phyloP scores from a whole-genome alignment of 495 filamentous ascomycete species.

The Lophium mytilinum region DNA sequence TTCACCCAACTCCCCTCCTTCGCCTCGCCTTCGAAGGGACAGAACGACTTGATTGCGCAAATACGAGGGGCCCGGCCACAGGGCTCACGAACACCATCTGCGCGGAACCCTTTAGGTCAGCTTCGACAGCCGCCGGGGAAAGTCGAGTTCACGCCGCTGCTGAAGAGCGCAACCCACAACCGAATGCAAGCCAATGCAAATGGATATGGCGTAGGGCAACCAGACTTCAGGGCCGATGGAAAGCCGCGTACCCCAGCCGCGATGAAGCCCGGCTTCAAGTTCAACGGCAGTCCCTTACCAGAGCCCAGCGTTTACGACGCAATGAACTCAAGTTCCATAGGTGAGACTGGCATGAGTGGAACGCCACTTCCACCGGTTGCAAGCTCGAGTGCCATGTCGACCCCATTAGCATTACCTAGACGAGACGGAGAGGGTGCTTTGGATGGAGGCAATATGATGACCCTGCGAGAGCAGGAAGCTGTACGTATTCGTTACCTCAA shows the following conservation, averaged over 20 bases:
- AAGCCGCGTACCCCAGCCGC: constrained; percentile 62
- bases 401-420: constrained; percentile 62
- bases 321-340: constrained; percentile 30
- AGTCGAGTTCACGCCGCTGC: constrained; percentile 84
- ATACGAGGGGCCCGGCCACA: constrained; percentile 10
- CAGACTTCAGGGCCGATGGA: constrained; percentile 34
- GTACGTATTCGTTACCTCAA: constrained; percentile 36
- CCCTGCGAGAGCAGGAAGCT: constrained; percentile 87
- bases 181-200: constrained; percentile 34
- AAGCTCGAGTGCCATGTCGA: constrained; percentile 70
- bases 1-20: constrained; percentile 79
- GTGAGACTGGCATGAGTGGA: constrained; percentile 16
- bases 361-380: constrained; percentile 64
- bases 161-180: constrained; percentile 82
- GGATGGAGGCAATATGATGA: constrained; percentile 76
- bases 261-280: constrained; percentile 49
- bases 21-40: constrained; percentile 63
- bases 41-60: constrained; percentile 15
- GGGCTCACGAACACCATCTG: constrained; percentile 55
- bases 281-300: constrained; percentile 41
- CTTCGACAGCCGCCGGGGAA: constrained; percentile 55
- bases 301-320: constrained; percentile 59
- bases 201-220: constrained; percentile 38
- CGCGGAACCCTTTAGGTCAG: constrained; percentile 57
- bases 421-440: constrained; percentile 57